phyloP scores from a whole-genome alignment of 805 yeast species.

The Sugiyamaella chiloensis region DNA sequence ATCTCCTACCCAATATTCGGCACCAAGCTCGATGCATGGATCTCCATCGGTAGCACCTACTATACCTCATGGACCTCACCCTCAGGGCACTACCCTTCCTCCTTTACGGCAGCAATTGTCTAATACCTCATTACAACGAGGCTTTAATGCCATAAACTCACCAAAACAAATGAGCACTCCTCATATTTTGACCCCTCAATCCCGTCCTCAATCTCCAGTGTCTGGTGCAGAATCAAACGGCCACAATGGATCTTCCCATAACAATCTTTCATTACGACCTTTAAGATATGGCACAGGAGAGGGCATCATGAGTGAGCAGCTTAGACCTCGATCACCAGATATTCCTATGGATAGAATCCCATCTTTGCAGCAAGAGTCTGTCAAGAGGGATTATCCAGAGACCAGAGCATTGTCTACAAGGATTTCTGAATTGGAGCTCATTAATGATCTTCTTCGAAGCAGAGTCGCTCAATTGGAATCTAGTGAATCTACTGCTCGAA shows the following conservation, averaged over 20 bases:
- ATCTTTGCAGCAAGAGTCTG: conserved; percentile 14
- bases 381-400: not conserved
- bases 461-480: conserved; percentile 78
- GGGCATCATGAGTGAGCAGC: conserved; percentile 19
- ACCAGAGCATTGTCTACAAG: conserved; percentile 53
- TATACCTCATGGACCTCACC: conserved; percentile 5
- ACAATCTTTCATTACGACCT: conserved; percentile 3
- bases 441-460: conserved; percentile 80
- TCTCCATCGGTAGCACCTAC: not conserved
- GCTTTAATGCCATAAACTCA: not conserved
- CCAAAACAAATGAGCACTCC: conserved; percentile 6
- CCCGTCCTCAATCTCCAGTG: conserved; percentile 25
- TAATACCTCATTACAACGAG: conserved; percentile 18
- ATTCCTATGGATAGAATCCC: conserved; percentile 16
- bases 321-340: conserved; percentile 21
- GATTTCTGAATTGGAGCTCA: conserved; percentile 85
- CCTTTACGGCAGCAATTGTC: conserved; percentile 23
- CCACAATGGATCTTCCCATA: not conserved
- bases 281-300: conserved; percentile 14
- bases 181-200: conserved; percentile 26
- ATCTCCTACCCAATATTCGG: not conserved
- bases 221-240: conserved; percentile 3
- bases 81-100: not conserved
- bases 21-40: not conserved
- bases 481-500: conserved; percentile 36